phyloP scores from a whole-genome alignment of 208 protist genomes.

The Wallacemonas sp. region DNA sequence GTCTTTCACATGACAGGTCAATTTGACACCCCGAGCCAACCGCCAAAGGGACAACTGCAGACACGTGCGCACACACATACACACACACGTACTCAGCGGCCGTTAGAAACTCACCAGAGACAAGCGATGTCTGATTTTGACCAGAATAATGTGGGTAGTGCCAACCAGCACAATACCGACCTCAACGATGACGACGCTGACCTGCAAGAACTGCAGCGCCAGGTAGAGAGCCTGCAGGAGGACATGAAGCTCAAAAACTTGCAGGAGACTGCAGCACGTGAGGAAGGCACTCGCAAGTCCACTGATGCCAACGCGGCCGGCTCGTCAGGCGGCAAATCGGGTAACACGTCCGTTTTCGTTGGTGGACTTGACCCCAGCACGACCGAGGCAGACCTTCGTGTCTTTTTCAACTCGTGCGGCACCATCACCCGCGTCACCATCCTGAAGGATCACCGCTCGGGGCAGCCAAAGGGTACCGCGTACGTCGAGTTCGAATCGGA shows the following conservation, averaged over 20 bases:
- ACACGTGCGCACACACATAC: background rate
- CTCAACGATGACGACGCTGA: constrained; percentile 60
- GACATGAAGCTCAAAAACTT: constrained; percentile 81
- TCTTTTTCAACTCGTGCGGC: constrained; percentile 91
- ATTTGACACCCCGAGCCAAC: too few species aligned
- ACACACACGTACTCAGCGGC: background rate
- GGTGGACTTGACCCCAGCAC: constrained; percentile 87
- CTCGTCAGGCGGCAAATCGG: constrained; percentile 29
- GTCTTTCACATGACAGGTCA: too few species aligned
- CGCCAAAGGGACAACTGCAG: too few species aligned
- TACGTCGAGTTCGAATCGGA: constrained; percentile 93
- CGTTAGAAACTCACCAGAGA: background rate
- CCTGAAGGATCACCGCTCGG: constrained; percentile 86
- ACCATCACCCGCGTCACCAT: constrained; percentile 91
- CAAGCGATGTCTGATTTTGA: constrained; percentile 3
- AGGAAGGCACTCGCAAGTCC: constrained; percentile 84
- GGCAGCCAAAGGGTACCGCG: constrained; percentile 90
- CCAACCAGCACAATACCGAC: background rate
- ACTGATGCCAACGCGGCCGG: constrained; percentile 16
- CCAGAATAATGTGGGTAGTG: background rate
- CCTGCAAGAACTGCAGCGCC: constrained; percentile 74
- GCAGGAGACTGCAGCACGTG: constrained; percentile 74
- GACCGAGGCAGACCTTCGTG: constrained; percentile 89
- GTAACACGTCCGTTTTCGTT: constrained; percentile 92
- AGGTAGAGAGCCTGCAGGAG: constrained; percentile 85